Evolutionary conservation across 371 early-diverging fungal genomes (phyloP), one percentile per base, ranked within the genome.

Genomic region (Actinomortierella ambigua): DNA sequence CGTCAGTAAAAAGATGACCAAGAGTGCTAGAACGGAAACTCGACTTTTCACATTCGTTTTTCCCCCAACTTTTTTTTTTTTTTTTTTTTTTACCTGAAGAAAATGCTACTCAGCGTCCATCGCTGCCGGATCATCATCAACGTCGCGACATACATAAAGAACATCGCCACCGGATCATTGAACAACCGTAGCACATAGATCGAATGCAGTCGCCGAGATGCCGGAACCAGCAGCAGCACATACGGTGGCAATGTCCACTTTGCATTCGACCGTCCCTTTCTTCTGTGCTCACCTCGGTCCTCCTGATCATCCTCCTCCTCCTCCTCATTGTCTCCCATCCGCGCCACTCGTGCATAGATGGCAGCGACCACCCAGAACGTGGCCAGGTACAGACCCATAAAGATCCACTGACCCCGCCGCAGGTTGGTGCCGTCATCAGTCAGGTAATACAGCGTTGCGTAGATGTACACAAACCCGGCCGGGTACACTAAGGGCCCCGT

Each of bases 401-500:
- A 97, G 14, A 94, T 61, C 76, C 85, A 89, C 59, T 97, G 98
- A 1, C 91, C 96, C 14, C 79, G 58, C 13, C 81, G 79, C 39
- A 95, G 80, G 62, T 91, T 77, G 17, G 58, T 58, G 4, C 97
- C 96, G n/a, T 75, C 54, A 42, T 79, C 63, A 0, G 95, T 95
- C n/a, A 90, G 22, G 58, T 83, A 76, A 59, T 85, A 87, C 7
- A 97, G 70, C 6, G 67, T 61, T 1, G 90, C 85, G 79, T 92
- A 97, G 9, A 95, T 69, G 73, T 95, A 95, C 4, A 97, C 87
- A 71, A 94, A 95, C 5, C 96, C 96, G 13, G 95, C 98, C 1
- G 98, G 98, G 67, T 97, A 93, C 82, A 96, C 98, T 47, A 96
- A 77, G 0, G 96, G 97, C 2, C 98, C 98, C 1, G 96, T 96